Evolutionary conservation across 495 filamentous ascomycete genomes (phyloP).

Genomic region (Penicillium odoratum): DNA sequence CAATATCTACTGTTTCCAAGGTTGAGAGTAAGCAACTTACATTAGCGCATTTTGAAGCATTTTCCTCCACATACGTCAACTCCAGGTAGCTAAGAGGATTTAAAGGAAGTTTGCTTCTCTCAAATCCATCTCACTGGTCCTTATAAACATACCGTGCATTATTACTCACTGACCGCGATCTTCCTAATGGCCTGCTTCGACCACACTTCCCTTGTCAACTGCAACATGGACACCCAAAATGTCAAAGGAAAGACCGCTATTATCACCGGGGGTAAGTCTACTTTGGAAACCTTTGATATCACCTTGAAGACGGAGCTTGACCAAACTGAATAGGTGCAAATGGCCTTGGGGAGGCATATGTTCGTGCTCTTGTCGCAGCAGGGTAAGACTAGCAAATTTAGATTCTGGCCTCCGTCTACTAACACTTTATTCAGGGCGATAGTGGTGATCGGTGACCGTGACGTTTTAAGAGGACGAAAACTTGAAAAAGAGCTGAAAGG

Average conservation of each 20-base stretch:
- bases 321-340: slow-evolving; percentile 16
- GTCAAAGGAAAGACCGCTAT: slow-evolving; percentile 13
- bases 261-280: slow-evolving; percentile 12
- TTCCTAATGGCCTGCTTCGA: too few relatives aligned
- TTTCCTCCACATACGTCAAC: too few relatives aligned
- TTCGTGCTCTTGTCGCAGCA: slow-evolving; percentile 19
- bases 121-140: neutral
- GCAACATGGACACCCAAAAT: neutral
- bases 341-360: slow-evolving; percentile 26
- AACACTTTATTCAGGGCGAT: too few relatives aligned
- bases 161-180: too few relatives aligned
- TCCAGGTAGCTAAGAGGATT: too few relatives aligned
- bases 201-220: neutral
- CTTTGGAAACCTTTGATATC: neutral
- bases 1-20: too few relatives aligned
- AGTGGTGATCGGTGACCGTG: slow-evolving; percentile 19
- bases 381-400: too few relatives aligned
- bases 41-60: neutral
- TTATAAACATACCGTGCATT: too few relatives aligned
- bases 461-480: slow-evolving; percentile 8
- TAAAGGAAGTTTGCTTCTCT: neutral
- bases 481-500: slow-evolving; percentile 16
- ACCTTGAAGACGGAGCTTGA: neutral
- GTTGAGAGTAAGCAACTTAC: slow-evolving; percentile 3
- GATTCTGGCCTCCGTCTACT: too few relatives aligned